Conservation (phyloP, 306 rosid genomes). For the Abrus precatorius region DNA sequence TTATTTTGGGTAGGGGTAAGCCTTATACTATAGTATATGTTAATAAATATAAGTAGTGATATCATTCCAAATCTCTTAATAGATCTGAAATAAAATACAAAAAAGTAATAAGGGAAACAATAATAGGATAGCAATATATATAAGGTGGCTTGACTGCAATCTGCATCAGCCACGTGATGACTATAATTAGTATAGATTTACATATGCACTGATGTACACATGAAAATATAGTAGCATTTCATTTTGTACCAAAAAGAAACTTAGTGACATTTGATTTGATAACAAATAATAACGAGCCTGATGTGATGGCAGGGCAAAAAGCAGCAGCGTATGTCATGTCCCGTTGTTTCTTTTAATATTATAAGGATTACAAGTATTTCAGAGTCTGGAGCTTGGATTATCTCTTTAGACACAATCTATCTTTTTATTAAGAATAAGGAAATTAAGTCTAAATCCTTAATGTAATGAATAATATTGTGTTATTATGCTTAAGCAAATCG, state of each 20-base stretch:
- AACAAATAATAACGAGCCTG: slow-evolving; percentile 8
- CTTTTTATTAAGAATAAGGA: no score
- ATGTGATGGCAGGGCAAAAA: slow-evolving; percentile 27
- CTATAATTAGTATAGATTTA: slow-evolving; percentile 29
- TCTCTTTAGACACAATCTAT: no score
- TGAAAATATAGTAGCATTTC: slow-evolving; percentile 30
- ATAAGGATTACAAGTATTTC: no score
- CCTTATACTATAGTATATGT: no score
- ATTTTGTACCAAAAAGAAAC: neutral
- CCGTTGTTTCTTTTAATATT: neutral
- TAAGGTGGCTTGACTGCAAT: slow-evolving; percentile 43
- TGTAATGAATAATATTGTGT: neutral
- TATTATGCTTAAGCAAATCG: neutral
- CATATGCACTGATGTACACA: neutral
- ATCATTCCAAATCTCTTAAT: neutral
- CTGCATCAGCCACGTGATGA: slow-evolving; percentile 47
- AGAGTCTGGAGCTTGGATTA: no score
- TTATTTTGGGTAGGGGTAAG: neutral
- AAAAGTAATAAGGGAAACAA: neutral
- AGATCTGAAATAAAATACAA: neutral
- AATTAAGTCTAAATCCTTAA: neutral
- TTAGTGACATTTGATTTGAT: slow-evolving; percentile 14
- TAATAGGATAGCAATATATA: slow-evolving; percentile 12
- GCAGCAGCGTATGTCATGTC: slow-evolving; percentile 17
- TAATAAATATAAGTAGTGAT: no score